Evolutionary conservation across 768 basidiomycete genomes (phyloP), one percentile per base, ranked within the genome.

Genomic region (Cubamyces sp.): DNA sequence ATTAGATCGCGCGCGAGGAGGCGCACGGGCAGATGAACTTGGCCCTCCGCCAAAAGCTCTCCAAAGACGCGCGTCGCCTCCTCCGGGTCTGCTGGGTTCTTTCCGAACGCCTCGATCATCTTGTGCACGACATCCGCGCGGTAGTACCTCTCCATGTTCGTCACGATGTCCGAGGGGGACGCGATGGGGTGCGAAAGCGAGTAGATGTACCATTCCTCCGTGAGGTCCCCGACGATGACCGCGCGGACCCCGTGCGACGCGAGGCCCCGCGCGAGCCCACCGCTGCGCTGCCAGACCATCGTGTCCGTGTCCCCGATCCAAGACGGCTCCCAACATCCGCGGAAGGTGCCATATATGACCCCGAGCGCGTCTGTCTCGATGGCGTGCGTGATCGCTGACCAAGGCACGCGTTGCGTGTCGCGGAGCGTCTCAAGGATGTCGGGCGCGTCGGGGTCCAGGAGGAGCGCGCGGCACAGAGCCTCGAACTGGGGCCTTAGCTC

Each of bases 121-220:
- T 72, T 70, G 45, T 75, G 66, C 5, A 83, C 81, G 39, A 87
- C 72, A 11, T 79, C 75, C 15, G 60, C 69, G 1, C 84, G 80
- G 70, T 86, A 90, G 69, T 88, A 91, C 57, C 89, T 74, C 67
- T 79, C 73, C 50, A 92, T 67, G 65, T 88, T 89, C 9, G 77
- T 76, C 26, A 80, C 69, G 11, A 91, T 76, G 64, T 91, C 90
- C 23, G 65, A 65, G 21, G 78, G 73, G 9, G 76, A 73, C 12
- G 70, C 54, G 50, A 90, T 81, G 0, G 85, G 82, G 70, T 90
- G 84, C 4, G 88, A 84, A 65, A 91, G 85, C 15, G 87, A 82
- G 66, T 91, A 91, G 53, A 91, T 79, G 70, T 85, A 89, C 89
- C 90, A 91, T 71, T 92, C 90, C 66, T 91, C 88, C 16, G 76